Base-by-base conservation (phyloP, 2,329 filamentous ascomycete genomes). In the Diatrype stigma region DNA sequence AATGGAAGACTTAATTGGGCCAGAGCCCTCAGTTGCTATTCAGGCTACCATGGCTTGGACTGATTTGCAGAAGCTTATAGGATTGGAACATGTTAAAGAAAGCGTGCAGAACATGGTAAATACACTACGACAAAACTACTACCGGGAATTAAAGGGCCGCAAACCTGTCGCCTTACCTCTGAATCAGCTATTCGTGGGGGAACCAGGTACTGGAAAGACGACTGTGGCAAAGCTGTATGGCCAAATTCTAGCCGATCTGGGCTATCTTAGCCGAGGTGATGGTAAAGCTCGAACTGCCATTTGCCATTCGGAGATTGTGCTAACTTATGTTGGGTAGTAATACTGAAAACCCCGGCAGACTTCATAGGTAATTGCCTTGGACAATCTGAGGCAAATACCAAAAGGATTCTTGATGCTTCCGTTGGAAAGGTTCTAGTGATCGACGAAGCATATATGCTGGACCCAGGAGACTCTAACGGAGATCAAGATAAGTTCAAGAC, bases 201-300 rank as follows among this genome's bases (percentile, higher is more conserved):
- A 76, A 1, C 88, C 89, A 0, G 88, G 89, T 0, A 92, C 88
- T 0, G 87, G 88, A 0, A 92, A 91, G 59, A 91, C 88, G 0
- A 85, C 85, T 0, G 83, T 92, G 0, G 89, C 86, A 0, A 89
- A 87, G 62, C 67, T 90, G 0, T 91, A 90, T 56, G 87, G 85
- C 0, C 69, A 76, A 35, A 85, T 92, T 2, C 71, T 92, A 1
- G 82, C 79, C 0, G 81, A 88, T 49, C 66, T 92, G 3, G 87
- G 87, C 0, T 57, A 89, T 2, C 64, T 91, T 0, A 85, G 80
- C 0, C 87, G 81, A 22, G 84, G 85, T 0, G 86, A 90, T 74
- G 80, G 81, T 82, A n/a, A 62, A 64, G 69, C 59, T 47, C 6
- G 6, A 10, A 6, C 5, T 30, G 5, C 19, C 11, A 21, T n/a